Evolutionary conservation across 352 stramenopile species (phyloP), one percentile per base, ranked within the genome.

Genomic region (Globisporangium spinosum): DNA sequence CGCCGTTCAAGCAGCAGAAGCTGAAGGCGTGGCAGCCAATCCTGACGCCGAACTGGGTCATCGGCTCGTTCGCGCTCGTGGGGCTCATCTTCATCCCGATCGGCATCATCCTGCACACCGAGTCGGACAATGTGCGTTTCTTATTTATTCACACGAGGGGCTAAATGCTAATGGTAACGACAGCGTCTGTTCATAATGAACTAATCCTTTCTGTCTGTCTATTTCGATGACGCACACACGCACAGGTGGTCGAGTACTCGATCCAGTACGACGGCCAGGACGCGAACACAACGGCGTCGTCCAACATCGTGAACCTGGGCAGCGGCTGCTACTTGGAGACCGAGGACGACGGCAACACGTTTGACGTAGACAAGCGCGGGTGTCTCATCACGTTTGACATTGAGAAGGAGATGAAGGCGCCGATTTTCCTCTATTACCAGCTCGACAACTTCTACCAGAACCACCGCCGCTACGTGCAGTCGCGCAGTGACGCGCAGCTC

Each of bases 371-470:
- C 0, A 53, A 69, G 58, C 79, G 78, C 69, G 85, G 85, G 62
- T 95, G 87, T 63, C 72, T 89, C 29, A 80, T 98, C 67, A 92
- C 78, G 9, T 94, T 99, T 58, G 80, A 82, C 2, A 84, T 98
- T 67, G 74, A 87, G 27, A 83, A 97, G 63, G 83, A 99, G 65
- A 98, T 99, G 93, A 79, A 97, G 58, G 91, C 92, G 58, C 97
- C 97, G 3, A 85, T 99, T 49, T 97, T 98, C 71, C 80, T 99
- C 6, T 98, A 99, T 84, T 99, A 99, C 75, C 92, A 99, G 79
- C 77, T 99, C 34, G 89, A 97, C 69, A 99, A 99, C 79, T 99
- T 99, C 78, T 99, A 99, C 83, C 98, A 99, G 85, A 99, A 99
- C 82, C 97, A 99, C 79, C 85, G 97, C 38, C 86, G 86, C 40